phyloP scores from a whole-genome alignment of 2,329 filamentous ascomycete genomes.

The Bipolaris victoriae region DNA sequence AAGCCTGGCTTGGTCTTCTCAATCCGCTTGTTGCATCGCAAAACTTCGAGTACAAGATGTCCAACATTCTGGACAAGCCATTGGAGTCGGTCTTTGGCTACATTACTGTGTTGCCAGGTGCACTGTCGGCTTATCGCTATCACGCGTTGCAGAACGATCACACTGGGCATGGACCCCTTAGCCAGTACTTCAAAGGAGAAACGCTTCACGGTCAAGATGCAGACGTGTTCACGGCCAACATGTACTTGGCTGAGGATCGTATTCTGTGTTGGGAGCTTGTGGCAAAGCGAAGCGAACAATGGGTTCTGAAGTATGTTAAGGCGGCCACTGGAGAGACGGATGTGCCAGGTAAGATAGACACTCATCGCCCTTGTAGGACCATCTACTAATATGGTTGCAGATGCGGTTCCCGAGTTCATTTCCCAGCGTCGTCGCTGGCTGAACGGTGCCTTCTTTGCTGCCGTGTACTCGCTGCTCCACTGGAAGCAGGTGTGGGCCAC shows the following conservation, averaged over 20 bases:
- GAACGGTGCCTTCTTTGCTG: conserved; percentile 98
- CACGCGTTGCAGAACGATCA: conserved; percentile 96
- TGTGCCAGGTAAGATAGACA: conserved; percentile 76
- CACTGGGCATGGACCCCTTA: conserved; percentile 90
- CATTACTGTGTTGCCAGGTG: conserved; percentile 94
- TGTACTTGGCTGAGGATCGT: conserved; percentile 89
- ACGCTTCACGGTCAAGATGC: conserved; percentile 95
- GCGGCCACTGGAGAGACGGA: conserved; percentile 96
- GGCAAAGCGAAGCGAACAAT: conserved; percentile 90
- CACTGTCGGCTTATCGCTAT: conserved; percentile 92
- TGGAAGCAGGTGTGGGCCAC: conserved; percentile 92
- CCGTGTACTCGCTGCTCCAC: conserved; percentile 95
- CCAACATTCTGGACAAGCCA: conserved; percentile 97
- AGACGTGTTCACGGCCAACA: conserved; percentile 96
- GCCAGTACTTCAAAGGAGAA: conserved; percentile 99
- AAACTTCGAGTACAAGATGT: conserved; percentile 99
- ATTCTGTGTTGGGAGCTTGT: conserved; percentile 95
- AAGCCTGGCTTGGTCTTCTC: conserved; percentile 78
- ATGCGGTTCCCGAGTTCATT: conserved; percentile 93
- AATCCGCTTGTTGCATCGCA: conserved; percentile 96
- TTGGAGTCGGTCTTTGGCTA: conserved; percentile 97
- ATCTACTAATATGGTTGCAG: conserved; percentile 52
- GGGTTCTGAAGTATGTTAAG: conserved; percentile 98
- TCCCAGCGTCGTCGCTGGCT: conserved; percentile 96
- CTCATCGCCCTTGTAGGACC: background rate